Conservation (phyloP, 192 early-diverging fungal genomes). For the Backusella morwellensis region DNA sequence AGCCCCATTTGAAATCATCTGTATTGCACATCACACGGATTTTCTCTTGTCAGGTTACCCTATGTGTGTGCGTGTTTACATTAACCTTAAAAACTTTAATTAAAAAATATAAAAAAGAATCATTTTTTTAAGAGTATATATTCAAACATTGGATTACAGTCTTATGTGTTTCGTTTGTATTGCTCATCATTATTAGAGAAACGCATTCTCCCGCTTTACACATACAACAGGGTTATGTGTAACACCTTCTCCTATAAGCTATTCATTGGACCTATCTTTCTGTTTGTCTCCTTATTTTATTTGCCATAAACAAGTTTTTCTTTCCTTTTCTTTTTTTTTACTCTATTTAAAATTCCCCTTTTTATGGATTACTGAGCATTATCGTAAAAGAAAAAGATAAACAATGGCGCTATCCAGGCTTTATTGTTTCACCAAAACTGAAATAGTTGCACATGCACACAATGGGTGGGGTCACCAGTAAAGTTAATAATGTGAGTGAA, state of each 20-base stretch:
- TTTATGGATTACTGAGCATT: neutral
- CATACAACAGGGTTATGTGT: neutral
- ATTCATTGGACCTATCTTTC: neutral
- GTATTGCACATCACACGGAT: constrained; percentile 10
- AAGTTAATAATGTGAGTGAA: neutral
- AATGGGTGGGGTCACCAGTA: neutral
- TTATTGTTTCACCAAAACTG: neutral
- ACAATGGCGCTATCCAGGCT: neutral
- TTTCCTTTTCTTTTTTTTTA: neutral
- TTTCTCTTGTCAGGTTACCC: neutral
- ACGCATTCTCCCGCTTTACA: neutral
- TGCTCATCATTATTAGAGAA: neutral
- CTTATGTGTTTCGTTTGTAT: neutral
- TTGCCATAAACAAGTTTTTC: neutral
- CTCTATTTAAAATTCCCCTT: neutral
- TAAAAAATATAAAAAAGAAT: neutral
- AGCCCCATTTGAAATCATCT: neutral
- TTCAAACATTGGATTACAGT: neutral
- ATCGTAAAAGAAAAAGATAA: neutral
- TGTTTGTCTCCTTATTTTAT: neutral
- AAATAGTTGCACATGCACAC: neutral
- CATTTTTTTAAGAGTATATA: neutral
- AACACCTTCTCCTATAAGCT: neutral
- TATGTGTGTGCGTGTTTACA: neutral
- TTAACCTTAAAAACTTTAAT: neutral